Evolutionary conservation across 257 asterid species (phyloP).

Genomic region (Forsythia suspensa): DNA sequence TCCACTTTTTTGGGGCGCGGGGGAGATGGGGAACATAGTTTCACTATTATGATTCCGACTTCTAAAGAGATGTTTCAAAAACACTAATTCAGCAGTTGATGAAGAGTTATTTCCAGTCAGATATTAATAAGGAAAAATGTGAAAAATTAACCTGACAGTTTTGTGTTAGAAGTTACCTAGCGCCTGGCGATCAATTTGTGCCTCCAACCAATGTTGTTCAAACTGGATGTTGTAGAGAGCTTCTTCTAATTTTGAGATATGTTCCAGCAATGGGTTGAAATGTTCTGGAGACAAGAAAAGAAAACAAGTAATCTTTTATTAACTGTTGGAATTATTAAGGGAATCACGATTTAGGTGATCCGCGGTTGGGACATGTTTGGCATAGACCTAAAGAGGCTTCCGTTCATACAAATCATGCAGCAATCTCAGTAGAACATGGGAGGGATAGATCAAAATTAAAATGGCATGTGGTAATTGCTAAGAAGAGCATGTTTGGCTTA

Average conservation of each 20-base stretch:
- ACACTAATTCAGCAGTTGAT: too few relatives aligned
- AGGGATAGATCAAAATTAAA: too few relatives aligned
- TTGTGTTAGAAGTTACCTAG: conserved; percentile 40
- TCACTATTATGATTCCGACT: not conserved
- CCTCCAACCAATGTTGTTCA: conserved; percentile 98
- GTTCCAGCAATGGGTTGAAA: conserved; percentile 87
- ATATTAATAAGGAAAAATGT: too few relatives aligned
- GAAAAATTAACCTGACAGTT: too few relatives aligned
- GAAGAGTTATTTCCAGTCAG: not conserved
- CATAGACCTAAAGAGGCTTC: not conserved
- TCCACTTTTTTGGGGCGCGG: not conserved
- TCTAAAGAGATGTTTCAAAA: not conserved
- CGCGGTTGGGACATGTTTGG: not conserved
- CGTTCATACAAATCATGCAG: not conserved
- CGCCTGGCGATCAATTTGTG: conserved; percentile 94
- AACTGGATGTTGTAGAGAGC: conserved; percentile 87
- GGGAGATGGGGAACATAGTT: not conserved
- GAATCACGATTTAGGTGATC: too few relatives aligned
- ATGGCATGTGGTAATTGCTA: not conserved
- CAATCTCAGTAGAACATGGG: too few relatives aligned
- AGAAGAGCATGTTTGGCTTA: not conserved
- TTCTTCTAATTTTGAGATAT: conserved; percentile 85
- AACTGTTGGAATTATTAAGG: not conserved
- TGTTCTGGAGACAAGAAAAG: conserved; percentile 54
- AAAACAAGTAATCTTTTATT: not conserved